A percentile compares a stretch with the other conserved stretches of the same genome.
Conservation (phyloP, 225 moss, liverwort and hornwort genomes). For the Bryoerythrophyllum caledonicum region DNA sequence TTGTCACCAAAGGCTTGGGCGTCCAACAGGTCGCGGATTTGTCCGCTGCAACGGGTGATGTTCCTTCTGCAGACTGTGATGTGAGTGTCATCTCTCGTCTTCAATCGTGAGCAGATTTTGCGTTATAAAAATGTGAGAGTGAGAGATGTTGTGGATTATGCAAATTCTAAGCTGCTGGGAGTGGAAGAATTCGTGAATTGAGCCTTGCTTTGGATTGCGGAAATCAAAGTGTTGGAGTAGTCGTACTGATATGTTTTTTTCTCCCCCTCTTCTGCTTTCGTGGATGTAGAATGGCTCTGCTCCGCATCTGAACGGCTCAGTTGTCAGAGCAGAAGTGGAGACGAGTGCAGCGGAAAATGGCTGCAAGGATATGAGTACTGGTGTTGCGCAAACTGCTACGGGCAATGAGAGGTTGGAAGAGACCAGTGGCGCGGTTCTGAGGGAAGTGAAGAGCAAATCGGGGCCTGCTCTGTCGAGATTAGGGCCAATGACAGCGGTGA, state of each 20-base stretch:
- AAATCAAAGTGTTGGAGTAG: background rate
- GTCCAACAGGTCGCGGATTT: conserved; percentile 10
- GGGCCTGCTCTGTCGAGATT: conserved; percentile 43
- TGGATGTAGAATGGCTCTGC: conserved; percentile 30
- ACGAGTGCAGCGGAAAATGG: conserved; percentile 42
- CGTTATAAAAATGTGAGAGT: background rate
- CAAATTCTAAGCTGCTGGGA: background rate
- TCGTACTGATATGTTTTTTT: background rate
- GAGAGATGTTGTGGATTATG: background rate
- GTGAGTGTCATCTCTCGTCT: conserved; percentile 35
- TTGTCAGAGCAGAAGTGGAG: conserved; percentile 5
- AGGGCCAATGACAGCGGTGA: conserved; percentile 19
- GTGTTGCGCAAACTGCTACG: conserved; percentile 8
- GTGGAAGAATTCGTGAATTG: background rate
- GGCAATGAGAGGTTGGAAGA: conserved; percentile 63
- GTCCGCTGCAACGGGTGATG: conserved; percentile 3
- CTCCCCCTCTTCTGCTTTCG: background rate
- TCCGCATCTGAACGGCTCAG: conserved; percentile 15
- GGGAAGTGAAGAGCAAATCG: conserved; percentile 58
- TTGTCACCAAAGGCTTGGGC: conserved; percentile 26
- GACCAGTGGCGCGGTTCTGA: conserved; percentile 73
- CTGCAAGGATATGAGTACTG: conserved; percentile 10
- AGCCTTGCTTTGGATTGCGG: background rate
- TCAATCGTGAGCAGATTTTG: background rate
- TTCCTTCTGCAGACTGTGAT: background rate